Conservation (phyloP, 108 stramenopile genomes). For the Conticribra weissflogii region DNA sequence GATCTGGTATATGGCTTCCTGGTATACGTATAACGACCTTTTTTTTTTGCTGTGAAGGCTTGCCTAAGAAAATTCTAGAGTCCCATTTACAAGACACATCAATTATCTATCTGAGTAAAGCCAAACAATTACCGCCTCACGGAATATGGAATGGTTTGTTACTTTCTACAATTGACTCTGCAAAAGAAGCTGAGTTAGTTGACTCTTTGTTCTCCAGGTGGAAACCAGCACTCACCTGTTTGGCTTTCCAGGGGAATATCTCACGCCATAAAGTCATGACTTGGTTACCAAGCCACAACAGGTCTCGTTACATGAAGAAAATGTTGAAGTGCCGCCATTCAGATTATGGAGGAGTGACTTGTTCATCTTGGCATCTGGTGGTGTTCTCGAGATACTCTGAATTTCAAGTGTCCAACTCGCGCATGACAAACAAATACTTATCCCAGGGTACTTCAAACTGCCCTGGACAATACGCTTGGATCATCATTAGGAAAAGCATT, state of each 20-base stretch:
- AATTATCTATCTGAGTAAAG: background rate
- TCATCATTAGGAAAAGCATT: background rate
- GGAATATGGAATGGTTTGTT: slow-evolving; percentile 6
- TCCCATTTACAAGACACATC: background rate
- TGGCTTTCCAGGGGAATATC: background rate
- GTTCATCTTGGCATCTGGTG: background rate
- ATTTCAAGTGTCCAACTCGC: background rate
- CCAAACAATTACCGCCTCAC: slow-evolving; percentile 9
- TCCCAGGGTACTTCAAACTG: slow-evolving; percentile 3
- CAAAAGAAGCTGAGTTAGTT: background rate
- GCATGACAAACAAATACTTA: background rate
- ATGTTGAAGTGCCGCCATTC: background rate
- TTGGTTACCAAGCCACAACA: background rate
- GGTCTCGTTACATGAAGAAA: background rate
- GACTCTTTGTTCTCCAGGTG: background rate
- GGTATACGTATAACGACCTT: too few relatives aligned
- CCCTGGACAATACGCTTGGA: slow-evolving; percentile 17
- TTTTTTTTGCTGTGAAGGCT: background rate
- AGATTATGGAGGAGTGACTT: background rate
- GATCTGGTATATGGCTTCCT: too few relatives aligned
- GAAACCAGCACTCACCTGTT: background rate
- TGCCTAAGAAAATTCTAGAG: background rate
- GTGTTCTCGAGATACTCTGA: background rate
- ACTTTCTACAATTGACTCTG: background rate
- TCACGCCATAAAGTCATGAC: background rate